Evolutionary conservation across 2,329 filamentous ascomycete species (phyloP).

Genomic region (Dactylella cylindrospora): DNA sequence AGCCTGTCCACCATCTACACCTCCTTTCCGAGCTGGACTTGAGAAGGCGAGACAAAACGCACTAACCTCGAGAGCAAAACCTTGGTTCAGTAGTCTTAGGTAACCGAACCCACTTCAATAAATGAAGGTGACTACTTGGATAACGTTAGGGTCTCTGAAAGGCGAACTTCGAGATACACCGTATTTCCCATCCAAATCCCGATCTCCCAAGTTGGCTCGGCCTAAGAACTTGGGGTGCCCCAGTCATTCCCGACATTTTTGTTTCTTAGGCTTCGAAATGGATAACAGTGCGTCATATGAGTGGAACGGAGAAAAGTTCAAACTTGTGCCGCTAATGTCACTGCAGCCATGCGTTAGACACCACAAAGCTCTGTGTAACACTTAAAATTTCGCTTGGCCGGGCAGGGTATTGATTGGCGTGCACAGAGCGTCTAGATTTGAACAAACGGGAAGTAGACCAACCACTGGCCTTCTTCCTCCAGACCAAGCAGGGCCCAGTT

Average conservation of each 20-base stretch:
- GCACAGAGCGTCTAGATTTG: slow-evolving; percentile 8
- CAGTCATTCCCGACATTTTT: not conserved
- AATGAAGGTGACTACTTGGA: too few relatives aligned
- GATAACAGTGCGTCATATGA: slow-evolving; percentile 32
- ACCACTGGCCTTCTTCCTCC: not conserved
- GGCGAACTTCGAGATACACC: too few relatives aligned
- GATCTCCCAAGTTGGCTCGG: too few relatives aligned
- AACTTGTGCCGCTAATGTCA: slow-evolving; percentile 20
- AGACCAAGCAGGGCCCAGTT: not conserved
- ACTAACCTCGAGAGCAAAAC: too few relatives aligned
- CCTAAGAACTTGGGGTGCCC: not conserved
- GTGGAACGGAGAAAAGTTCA: slow-evolving; percentile 9
- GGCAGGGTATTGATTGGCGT: slow-evolving; percentile 23
- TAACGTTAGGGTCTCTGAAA: too few relatives aligned
- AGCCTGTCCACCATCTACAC: too few relatives aligned
- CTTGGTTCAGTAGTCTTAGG: too few relatives aligned
- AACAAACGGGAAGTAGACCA: too few relatives aligned
- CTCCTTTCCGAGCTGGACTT: too few relatives aligned
- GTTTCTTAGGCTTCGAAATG: not conserved
- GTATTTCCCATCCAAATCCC: too few relatives aligned
- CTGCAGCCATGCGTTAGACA: not conserved
- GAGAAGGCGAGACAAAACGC: too few relatives aligned
- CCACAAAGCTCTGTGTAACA: slow-evolving; percentile 23
- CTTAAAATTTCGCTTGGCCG: slow-evolving; percentile 33
- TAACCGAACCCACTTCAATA: too few relatives aligned